A percentile compares a stretch with the other conserved stretches of the same genome.
Conservation (phyloP, 768 basidiomycete genomes). For the Chalciporus piperatus region DNA sequence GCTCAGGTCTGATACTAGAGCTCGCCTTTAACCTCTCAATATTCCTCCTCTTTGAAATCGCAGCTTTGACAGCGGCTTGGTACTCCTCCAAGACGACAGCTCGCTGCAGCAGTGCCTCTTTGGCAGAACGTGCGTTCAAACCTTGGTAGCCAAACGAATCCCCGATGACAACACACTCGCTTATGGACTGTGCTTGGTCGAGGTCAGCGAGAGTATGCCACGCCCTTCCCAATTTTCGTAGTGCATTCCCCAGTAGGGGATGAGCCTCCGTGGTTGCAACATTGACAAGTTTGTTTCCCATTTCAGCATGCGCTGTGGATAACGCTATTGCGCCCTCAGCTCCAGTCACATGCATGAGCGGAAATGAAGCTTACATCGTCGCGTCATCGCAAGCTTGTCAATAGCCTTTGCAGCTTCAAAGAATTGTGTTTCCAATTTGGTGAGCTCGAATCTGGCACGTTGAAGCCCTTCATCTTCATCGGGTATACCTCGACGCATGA, state of each 20-base stretch:
- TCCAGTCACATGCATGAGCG: neutral
- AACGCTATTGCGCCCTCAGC: slow-evolving; percentile 48
- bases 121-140: slow-evolving; percentile 94
- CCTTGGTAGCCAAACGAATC: slow-evolving; percentile 96
- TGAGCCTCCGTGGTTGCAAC: slow-evolving; percentile 89
- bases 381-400: slow-evolving; percentile 75
- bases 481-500: slow-evolving; percentile 77
- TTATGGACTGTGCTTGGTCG: slow-evolving; percentile 87
- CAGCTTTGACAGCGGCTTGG: slow-evolving; percentile 87
- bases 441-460: slow-evolving; percentile 85
- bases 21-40: slow-evolving; percentile 88
- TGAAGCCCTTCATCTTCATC: slow-evolving; percentile 96
- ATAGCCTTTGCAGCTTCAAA: slow-evolving; percentile 90
- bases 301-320: slow-evolving; percentile 76
- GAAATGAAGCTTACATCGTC: slow-evolving; percentile 58
- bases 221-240: slow-evolving; percentile 81
- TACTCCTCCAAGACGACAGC: slow-evolving; percentile 92
- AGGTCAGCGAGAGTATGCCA: slow-evolving; percentile 89
- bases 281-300: slow-evolving; percentile 90
- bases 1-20: slow-evolving; percentile 79
- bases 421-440: slow-evolving; percentile 88
- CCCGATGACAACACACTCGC: slow-evolving; percentile 93
- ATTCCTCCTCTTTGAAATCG: slow-evolving; percentile 88
- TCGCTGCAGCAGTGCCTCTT: slow-evolving; percentile 88
- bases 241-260: slow-evolving; percentile 75